Base-by-base conservation (phyloP, 108 stramenopile genomes). In the Skeletonema costatum region DNA sequence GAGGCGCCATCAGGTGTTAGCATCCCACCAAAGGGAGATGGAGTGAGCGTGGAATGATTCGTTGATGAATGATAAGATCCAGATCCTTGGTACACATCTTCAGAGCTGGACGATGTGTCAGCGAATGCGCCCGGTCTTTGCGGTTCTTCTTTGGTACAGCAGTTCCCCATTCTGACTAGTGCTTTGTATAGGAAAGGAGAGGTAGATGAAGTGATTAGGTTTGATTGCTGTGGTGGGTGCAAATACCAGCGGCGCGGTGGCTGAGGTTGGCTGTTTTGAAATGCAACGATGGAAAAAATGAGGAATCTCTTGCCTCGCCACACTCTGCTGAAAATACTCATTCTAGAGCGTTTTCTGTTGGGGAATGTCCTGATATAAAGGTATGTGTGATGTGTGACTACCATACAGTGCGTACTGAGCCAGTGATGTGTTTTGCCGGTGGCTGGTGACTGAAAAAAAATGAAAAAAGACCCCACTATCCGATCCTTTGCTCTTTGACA, bases 141-240 rank as follows among this genome's bases (percentile, higher is more conserved):
- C n/a, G 71, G 44, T 44, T 78, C 77, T 48, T 78, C 77, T 67
- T 78, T 64, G 46, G 71, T 67, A 65, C 77, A 65, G 19, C 77
- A 78, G 14, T 67, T 56, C 53, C 53, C 53, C 53, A 56, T 56
- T 9, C 25, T 50, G 10, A 11, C 0, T 4, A 7, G 9, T 41
- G 5, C 39, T 5, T 1, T 35, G 8, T 35, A 56, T 74, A 32
- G 29, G 32, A 48, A 48, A 42, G 3, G 19, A 66, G 36, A 3
- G 56, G 59, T 32, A 32, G 38, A 63, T 14, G 13, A 9, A 35
- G 19, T 51, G 46, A 12, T 25, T 8, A 11, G 19, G 8, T 17
- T 5, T 35, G 32, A 10, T 5, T 16, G n/a, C 0, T 25, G 25
- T 25, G 25, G 25, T 25, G 25, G 25, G 25, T 25, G 25, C 25